phyloP scores from a whole-genome alignment of 1,284 basidiomycete species.

The Ceratorhiza oryzae-sativae region DNA sequence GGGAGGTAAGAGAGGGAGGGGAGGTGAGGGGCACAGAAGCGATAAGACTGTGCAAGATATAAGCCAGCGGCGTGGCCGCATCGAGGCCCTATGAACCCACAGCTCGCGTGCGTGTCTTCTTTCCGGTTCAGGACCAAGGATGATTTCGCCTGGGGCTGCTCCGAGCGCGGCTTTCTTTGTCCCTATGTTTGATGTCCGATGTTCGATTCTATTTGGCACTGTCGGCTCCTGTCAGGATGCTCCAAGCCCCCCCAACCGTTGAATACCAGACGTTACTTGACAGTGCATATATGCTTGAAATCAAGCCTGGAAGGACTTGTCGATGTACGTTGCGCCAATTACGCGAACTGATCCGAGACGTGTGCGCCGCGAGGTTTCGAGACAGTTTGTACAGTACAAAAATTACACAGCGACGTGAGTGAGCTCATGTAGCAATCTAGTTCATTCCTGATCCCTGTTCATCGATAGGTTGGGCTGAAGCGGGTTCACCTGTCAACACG shows the following conservation, averaged over 20 bases:
- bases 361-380: slow-evolving; percentile 15
- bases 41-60: neutral
- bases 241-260: neutral
- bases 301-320: neutral
- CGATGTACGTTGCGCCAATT: neutral
- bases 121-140: slow-evolving; percentile 6
- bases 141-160: neutral
- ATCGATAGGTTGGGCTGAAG: no score
- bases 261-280: neutral
- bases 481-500: no score
- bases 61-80: slow-evolving; percentile 11
- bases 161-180: neutral
- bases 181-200: neutral
- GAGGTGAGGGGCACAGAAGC: neutral
- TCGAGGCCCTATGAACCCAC: neutral
- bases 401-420: neutral
- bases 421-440: neutral
- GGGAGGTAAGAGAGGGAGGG: neutral
- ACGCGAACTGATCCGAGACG: slow-evolving; percentile 19
- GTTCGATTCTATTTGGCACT: neutral
- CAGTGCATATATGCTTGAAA: neutral
- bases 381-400: slow-evolving; percentile 1
- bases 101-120: neutral
- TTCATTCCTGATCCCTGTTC: no score
- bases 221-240: neutral